phyloP scores from a whole-genome alignment of 2,329 filamentous ascomycete genomes.

The Macrophomina pseudophaseolina region DNA sequence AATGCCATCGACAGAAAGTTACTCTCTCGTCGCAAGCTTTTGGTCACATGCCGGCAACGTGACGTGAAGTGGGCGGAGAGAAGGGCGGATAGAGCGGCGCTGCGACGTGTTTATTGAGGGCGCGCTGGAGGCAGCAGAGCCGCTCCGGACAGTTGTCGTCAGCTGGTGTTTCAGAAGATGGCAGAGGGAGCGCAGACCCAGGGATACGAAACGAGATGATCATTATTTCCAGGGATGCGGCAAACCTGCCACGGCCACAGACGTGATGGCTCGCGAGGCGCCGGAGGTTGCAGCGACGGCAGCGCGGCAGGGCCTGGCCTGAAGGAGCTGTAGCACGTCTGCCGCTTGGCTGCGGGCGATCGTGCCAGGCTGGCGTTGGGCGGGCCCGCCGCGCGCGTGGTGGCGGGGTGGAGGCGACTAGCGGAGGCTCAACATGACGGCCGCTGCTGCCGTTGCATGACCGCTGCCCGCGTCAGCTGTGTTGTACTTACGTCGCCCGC shows the following conservation, averaged over 20 bases:
- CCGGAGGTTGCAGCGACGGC: not conserved
- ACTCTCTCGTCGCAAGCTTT: not conserved
- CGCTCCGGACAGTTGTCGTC: constrained; percentile 19
- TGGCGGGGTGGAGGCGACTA: constrained; percentile 5
- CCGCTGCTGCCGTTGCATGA: constrained; percentile 20
- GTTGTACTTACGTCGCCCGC: not conserved
- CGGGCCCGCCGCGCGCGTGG: constrained; percentile 7
- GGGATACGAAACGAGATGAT: constrained; percentile 24
- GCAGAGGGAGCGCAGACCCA: constrained; percentile 13
- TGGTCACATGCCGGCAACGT: constrained; percentile 7
- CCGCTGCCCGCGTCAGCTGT: not conserved
- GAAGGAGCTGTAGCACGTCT: not conserved
- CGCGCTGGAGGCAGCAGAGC: constrained; percentile 4
- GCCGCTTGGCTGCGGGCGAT: constrained; percentile 15
- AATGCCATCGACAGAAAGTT: not conserved
- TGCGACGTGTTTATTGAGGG: constrained; percentile 8
- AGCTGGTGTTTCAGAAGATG: constrained; percentile 23
- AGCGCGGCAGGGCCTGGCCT: not conserved
- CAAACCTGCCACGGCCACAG: constrained; percentile 12
- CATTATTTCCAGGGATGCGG: constrained; percentile 16
- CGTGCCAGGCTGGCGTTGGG: constrained; percentile 11
- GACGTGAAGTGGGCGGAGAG: not conserved
- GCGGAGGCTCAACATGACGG: constrained; percentile 20
- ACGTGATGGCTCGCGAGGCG: constrained; percentile 6
- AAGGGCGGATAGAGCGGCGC: not conserved